Percentiles rank a stretch among this genome's conserved stretches.
phyloP scores from a whole-genome alignment of 2,329 filamentous ascomycete genomes.

The Calonectria pteridis region DNA sequence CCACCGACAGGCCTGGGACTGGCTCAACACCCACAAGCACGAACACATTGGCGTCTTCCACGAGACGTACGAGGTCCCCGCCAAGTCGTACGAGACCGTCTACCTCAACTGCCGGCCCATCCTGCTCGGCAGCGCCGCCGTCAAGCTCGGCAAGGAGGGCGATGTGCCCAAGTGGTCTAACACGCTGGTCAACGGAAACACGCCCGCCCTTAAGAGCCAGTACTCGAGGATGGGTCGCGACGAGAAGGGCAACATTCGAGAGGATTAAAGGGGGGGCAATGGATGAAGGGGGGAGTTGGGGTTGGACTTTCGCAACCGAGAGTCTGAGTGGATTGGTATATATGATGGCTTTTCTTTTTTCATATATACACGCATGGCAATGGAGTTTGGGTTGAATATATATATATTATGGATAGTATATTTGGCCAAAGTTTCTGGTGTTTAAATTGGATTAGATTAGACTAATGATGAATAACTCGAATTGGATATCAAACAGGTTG shows the following conservation, averaged over 20 bases:
- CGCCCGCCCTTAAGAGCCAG: slow-evolving; percentile 50
- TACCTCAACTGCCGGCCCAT: slow-evolving; percentile 59
- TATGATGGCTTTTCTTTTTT: not conserved
- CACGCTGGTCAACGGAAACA: slow-evolving; percentile 50
- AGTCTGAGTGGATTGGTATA: not conserved
- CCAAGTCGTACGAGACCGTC: slow-evolving; percentile 63
- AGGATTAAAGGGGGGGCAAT: slow-evolving; percentile 3
- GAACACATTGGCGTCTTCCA: slow-evolving; percentile 65
- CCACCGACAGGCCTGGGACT: slow-evolving; percentile 64
- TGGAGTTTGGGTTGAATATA: not conserved
- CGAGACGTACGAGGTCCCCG: slow-evolving; percentile 63
- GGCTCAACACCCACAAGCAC: slow-evolving; percentile 55
- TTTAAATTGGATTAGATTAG: not conserved
- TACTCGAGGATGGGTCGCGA: slow-evolving; percentile 48
- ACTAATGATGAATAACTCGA: not conserved
- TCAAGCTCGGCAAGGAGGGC: slow-evolving; percentile 39
- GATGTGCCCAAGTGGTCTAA: slow-evolving; percentile 48
- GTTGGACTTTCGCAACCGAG: not conserved
- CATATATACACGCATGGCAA: not conserved
- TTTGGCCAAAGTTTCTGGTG: not conserved
- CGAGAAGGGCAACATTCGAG: slow-evolving; percentile 33
- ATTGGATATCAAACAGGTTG: not conserved
- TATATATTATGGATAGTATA: not conserved
- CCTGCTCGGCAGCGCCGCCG: slow-evolving; percentile 49
- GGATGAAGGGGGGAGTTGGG: not conserved